A percentile compares a stretch with the other conserved stretches of the same genome.
Evolutionary conservation across 352 stramenopile species (phyloP).

Genomic region (Pythium scleroteichum): DNA sequence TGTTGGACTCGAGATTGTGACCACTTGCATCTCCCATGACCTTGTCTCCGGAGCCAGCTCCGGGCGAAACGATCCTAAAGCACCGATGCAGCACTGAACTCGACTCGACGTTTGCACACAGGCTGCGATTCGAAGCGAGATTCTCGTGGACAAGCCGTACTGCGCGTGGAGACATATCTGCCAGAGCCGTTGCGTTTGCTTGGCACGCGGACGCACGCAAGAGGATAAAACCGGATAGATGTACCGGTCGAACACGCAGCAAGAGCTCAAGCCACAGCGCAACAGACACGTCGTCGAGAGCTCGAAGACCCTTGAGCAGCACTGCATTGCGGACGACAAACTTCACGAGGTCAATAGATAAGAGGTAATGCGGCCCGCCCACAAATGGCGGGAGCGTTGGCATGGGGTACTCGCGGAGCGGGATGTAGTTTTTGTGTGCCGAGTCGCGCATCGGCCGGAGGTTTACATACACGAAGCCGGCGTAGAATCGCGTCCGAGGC

Average conservation of each 20-base stretch:
- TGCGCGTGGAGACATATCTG: slow-evolving; percentile 39
- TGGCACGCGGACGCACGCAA: slow-evolving; percentile 26
- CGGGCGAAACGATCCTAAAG: not conserved
- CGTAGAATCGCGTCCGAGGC: slow-evolving; percentile 23
- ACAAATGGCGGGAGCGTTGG: slow-evolving; percentile 32
- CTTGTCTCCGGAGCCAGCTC: not conserved
- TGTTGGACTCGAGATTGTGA: too few species aligned
- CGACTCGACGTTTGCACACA: not conserved
- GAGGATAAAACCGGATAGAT: slow-evolving; percentile 39
- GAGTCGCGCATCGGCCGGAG: slow-evolving; percentile 8
- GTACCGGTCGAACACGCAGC: not conserved
- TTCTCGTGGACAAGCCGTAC: slow-evolving; percentile 24
- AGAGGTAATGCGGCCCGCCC: slow-evolving; percentile 38
- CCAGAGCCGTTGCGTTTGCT: slow-evolving; percentile 36
- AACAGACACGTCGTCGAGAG: slow-evolving; percentile 19
- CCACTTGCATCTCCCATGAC: too few species aligned
- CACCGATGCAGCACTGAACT: not conserved
- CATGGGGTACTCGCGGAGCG: slow-evolving; percentile 27
- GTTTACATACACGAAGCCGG: slow-evolving; percentile 28
- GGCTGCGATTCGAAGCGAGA: not conserved
- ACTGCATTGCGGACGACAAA: slow-evolving; percentile 21
- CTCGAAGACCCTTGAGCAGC: not conserved
- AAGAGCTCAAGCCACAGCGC: slow-evolving; percentile 15
- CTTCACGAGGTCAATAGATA: slow-evolving; percentile 31
- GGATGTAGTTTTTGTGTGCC: slow-evolving; percentile 19